A percentile compares a stretch with the other conserved stretches of the same genome.
phyloP scores from a whole-genome alignment of 2,329 filamentous ascomycete genomes.

The Aspergillus neotritici region DNA sequence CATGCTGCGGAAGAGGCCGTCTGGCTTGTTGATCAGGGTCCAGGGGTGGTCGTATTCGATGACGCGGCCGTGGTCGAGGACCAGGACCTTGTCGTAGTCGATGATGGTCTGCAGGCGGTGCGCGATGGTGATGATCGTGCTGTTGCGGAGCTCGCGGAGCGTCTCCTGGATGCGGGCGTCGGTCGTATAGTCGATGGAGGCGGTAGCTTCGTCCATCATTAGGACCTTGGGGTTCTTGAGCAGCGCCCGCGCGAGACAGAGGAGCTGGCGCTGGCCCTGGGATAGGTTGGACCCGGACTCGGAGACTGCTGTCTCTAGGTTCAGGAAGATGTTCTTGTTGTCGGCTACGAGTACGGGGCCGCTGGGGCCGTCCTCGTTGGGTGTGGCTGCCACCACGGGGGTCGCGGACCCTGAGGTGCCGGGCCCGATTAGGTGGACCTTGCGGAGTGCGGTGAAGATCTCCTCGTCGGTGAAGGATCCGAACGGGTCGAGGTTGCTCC shows the following conservation, averaged over 20 bases:
- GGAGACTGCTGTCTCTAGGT: constrained; percentile 73
- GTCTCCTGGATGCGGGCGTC: constrained; percentile 96
- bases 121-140: constrained; percentile 94
- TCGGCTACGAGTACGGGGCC: constrained; percentile 40
- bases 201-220: constrained; percentile 99
- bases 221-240: constrained; percentile 87
- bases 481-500: constrained; percentile 91
- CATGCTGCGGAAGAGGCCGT: constrained; percentile 62
- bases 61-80: constrained; percentile 81
- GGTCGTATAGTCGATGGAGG: constrained; percentile 93
- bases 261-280: constrained; percentile 88
- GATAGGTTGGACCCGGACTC: constrained; percentile 94
- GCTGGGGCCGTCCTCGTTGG: constrained; percentile 18
- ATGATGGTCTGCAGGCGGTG: constrained; percentile 94
- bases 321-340: constrained; percentile 93
- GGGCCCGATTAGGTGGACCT: constrained; percentile 72
- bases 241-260: constrained; percentile 87
- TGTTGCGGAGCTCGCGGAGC: constrained; percentile 76
- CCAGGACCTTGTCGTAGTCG: constrained; percentile 95
- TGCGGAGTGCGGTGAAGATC: constrained; percentile 77
- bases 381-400: constrained; percentile 21
- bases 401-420: constrained; percentile 33
- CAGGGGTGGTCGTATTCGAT: constrained; percentile 89
- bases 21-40: constrained; percentile 66
- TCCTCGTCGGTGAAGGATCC: constrained; percentile 81